Evolutionary conservation across 148 eudicot genomes (phyloP), one percentile per base, ranked within the genome.

Genomic region (Arbutus unedo): DNA sequence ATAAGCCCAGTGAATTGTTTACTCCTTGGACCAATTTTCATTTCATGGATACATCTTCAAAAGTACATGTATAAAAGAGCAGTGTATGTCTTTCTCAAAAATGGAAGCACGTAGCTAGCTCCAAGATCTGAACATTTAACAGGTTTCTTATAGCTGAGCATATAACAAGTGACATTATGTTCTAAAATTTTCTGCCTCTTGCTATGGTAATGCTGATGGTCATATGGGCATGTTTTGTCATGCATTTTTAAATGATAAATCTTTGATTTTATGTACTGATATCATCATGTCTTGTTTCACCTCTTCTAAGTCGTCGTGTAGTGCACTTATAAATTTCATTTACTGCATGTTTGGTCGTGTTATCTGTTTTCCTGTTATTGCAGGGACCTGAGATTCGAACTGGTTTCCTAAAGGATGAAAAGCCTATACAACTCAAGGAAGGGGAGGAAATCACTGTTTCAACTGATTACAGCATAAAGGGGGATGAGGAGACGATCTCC

Each of bases 321-420:
- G 6, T 54, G 49, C 9, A 31, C 16, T 15, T 38, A 2, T 76
- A 23, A 23, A 3, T 11, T 14, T 31, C 54, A 19, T 45, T 62
- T 49, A 49, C 60, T 16, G 8, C 60, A 10, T n/a, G 18, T 10
- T 41, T 15, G 31, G 83, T 19, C 8, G 67, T 53, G 51, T 51
- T 23, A 41, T 68, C 14, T 16, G 13, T 50, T 77, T 66, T 16
- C 71, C 51, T 79, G 60, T 62, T 64, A 53, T 82, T 80, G 75
- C 85, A 92, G 94, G 94, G 94, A 81, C 94, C 94, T 74, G 94
- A 92, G 88, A 92, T 92, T 66, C 94, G 94, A 84, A 92, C 94
- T 85, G 94, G 94, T 67, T 92, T 90, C 81, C 83, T 92, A 73
- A 86, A 90, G 85, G 91, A 85, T 84, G 93, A 80, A 45, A 90